Conservation (phyloP, 2,329 filamentous ascomycete species). For the Phoma sp. region DNA sequence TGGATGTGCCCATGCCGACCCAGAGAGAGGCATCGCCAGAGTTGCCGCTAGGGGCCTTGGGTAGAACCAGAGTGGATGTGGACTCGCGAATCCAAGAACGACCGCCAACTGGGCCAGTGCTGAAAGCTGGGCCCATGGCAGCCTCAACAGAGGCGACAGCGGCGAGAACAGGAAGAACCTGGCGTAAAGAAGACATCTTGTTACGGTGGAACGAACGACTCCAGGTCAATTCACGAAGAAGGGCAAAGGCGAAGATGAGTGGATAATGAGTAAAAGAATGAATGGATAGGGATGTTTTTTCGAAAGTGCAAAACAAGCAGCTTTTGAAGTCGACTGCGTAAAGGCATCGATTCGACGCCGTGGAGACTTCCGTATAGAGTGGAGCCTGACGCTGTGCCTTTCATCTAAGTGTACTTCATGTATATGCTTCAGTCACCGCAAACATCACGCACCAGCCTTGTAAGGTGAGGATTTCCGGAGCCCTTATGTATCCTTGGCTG, state of each 20-base stretch:
- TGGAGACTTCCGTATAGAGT: neutral
- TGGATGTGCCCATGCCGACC: conserved; percentile 59
- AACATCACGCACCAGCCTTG: neutral
- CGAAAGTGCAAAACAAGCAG: neutral
- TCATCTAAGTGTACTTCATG: neutral
- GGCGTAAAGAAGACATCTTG: conserved; percentile 24
- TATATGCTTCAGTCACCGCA: neutral
- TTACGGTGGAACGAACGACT: neutral
- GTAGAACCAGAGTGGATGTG: conserved; percentile 54
- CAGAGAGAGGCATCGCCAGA: conserved; percentile 52
- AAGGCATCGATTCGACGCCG: neutral
- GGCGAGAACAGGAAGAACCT: conserved; percentile 18
- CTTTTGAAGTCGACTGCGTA: conserved; percentile 1
- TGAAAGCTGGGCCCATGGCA: conserved; percentile 34
- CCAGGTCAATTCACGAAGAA: neutral
- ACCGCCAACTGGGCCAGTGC: conserved; percentile 52
- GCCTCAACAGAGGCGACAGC: conserved; percentile 22
- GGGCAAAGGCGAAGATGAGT: neutral
- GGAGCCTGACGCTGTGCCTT: conserved; percentile 3
- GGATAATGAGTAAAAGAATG: neutral
- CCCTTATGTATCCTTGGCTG: conserved; percentile 3
- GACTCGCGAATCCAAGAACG: conserved; percentile 55
- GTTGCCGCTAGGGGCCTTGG: conserved; percentile 46
- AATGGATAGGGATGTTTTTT: neutral
- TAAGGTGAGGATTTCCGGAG: neutral